Evolutionary conservation across 2,329 filamentous ascomycete genomes (phyloP), one percentile per base, ranked within the genome.

Genomic region (Neurospora crassa): DNA sequence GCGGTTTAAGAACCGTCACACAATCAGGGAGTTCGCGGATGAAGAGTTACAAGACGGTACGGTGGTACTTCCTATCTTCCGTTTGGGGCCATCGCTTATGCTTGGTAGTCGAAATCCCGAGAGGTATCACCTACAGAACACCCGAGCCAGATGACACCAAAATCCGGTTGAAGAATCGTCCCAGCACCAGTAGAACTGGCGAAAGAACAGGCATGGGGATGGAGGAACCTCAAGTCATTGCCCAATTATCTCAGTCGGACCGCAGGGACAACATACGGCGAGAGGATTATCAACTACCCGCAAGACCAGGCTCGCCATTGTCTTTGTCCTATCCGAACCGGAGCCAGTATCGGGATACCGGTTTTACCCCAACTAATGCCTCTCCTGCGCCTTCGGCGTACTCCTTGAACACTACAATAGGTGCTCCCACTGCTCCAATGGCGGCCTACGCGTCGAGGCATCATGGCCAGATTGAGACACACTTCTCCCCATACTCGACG

Each of bases 311-410:
- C 53, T 59, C 8, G 53, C 1, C 53, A 7, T 59, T 24, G 34
- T 18, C 2, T 10, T 18, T 5, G 2, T 53, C 45, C 45, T 11
- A 53, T 24, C 0, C 0, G 20, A 11, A 3, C 24, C 34, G 53
- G 53, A 59, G 0, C 1, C 0, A 59, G 24, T 8, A 24, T 29
- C 53, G 34, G 12, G 1, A 0, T 18, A 16, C 0, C 14, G 1
- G 1, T 8, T 59, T 59, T 34, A 34, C 24, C 14, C 34, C 14
- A 0, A 5, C 24, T 34, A 3, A 1, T 14, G 53, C 53, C 6
- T 34, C 53, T 18, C 53, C 24, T 1, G 2, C 53, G 34, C 53
- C 53, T 16, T 59, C 53, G 24, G 7, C 24, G 1, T 5, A 59
- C 53, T 59, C 24, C 11, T 24, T 53, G 53, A 59, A 59, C 53